phyloP scores from a whole-genome alignment of 306 rosid species.

The Elaeagnus macrophylla region DNA sequence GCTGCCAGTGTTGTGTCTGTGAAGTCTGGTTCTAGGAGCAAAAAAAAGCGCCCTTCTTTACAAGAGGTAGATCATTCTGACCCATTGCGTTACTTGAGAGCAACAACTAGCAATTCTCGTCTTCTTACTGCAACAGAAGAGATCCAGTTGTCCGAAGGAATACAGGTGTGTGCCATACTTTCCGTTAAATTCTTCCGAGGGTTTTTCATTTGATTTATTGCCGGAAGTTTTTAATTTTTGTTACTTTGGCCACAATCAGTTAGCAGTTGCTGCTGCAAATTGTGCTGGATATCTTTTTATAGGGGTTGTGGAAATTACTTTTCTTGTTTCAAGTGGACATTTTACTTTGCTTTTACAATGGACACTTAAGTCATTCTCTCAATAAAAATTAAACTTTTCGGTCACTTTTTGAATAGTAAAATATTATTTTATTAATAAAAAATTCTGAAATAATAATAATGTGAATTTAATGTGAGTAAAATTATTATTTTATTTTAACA shows the following conservation, averaged over 20 bases:
- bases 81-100: slow-evolving; percentile 75
- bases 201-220: slow-evolving; percentile 7
- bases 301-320: too few relatives aligned
- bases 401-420: too few relatives aligned
- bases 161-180: slow-evolving; percentile 52
- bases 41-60: slow-evolving; percentile 54
- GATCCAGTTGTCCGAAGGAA: slow-evolving; percentile 73
- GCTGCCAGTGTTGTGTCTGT: slow-evolving; percentile 50
- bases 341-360: too few relatives aligned
- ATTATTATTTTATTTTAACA: too few relatives aligned
- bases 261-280: not conserved
- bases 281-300: too few relatives aligned
- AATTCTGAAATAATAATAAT: too few relatives aligned
- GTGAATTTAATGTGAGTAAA: too few relatives aligned
- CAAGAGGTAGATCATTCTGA: slow-evolving; percentile 80
- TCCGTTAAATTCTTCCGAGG: slow-evolving; percentile 7
- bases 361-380: too few relatives aligned
- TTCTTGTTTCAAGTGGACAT: too few relatives aligned
- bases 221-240: not conserved
- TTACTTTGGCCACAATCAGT: not conserved
- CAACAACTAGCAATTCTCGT: slow-evolving; percentile 49
- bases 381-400: too few relatives aligned
- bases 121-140: slow-evolving; percentile 80
- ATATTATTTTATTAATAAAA: too few relatives aligned
- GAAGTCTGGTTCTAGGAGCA: slow-evolving; percentile 50